Evolutionary conservation across 2,329 filamentous ascomycete genomes (phyloP), one percentile per base, ranked within the genome.

Genomic region (Trichophyton equinum): DNA sequence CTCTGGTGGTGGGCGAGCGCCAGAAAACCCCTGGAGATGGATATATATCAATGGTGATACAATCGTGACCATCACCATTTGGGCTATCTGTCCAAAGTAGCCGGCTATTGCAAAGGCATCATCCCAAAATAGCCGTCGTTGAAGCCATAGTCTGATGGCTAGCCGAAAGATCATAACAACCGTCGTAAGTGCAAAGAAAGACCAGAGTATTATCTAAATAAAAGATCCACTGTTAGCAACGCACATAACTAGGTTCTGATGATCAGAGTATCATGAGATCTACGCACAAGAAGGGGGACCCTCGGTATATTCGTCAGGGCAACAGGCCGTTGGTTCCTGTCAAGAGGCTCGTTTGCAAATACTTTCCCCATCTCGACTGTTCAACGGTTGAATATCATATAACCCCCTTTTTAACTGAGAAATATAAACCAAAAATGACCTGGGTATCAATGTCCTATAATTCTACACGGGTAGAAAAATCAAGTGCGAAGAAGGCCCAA

Each of bases 121-220:
- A 33, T 63, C 62, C 62, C 60, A 63, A 58, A 63, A 62, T 5
- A 63, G 47, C 15, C 25, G 42, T 33, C 60, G 53, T 33, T 62
- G 60, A 27, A 63, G 57, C 62, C 60, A 63, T 46, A 63, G 8
- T 30, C 62, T 58, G 51, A 63, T 63, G 6, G 15, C 36, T 42
- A 46, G 22, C 27, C 62, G 62, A 44, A 33, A 60, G 8, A 55
- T n/a, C 18, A 63, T 40, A 7, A 63, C 47, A 25, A 63, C 56
- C 25, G 62, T 62, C 4, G 58, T 56, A 3, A 62, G 30, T 20
- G 53, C 56, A 33, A 63, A 63, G 33, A 63, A 62, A n/a, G 60
- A 58, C 62, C 62, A 63, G 1, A 60, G 27, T 11, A 47, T 59
- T 30, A 62, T 18, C 62, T 63, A 57, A 40, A 33, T 55, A 9